Percentiles rank a stretch among this genome's conserved stretches.
phyloP scores from a whole-genome alignment of 805 yeast genomes.

The Saturnispora saitoi region DNA sequence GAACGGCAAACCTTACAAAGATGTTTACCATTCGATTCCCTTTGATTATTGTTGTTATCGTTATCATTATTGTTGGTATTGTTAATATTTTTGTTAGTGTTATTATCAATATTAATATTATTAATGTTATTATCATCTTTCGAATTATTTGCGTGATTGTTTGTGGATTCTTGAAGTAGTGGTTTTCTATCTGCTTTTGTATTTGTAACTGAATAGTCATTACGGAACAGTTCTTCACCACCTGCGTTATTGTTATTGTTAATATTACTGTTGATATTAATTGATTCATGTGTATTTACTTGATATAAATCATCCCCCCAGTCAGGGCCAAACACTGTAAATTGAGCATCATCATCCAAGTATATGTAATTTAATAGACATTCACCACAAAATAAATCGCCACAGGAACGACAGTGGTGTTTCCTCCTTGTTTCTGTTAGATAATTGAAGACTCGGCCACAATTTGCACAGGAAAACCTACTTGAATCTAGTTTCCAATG shows the following conservation, averaged over 20 bases:
- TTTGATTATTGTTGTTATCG: slow-evolving; percentile 5
- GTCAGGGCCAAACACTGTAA: slow-evolving; percentile 26
- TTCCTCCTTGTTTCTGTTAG: slow-evolving; percentile 53
- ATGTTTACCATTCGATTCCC: slow-evolving; percentile 19
- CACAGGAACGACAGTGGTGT: slow-evolving; percentile 35
- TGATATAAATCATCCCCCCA: slow-evolving; percentile 13
- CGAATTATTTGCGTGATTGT: neutral
- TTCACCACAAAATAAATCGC: slow-evolving; percentile 33
- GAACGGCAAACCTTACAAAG: slow-evolving; percentile 29
- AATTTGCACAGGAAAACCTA: slow-evolving; percentile 56
- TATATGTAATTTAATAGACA: slow-evolving; percentile 30
- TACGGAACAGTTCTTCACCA: neutral
- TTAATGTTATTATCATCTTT: neutral
- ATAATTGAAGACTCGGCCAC: slow-evolving; percentile 62
- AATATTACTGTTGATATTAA: neutral
- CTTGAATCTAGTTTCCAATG: slow-evolving; percentile 74
- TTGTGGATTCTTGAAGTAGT: neutral
- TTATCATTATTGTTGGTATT: too few species aligned
- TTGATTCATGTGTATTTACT: neutral
- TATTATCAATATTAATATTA: too few species aligned
- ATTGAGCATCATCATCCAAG: slow-evolving; percentile 29
- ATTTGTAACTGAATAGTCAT: neutral
- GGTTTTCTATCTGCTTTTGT: neutral
- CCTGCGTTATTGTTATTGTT: neutral
- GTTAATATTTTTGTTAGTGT: neutral